Conservation (phyloP, 139 green algal genomes). For the Asterochloris erici region DNA sequence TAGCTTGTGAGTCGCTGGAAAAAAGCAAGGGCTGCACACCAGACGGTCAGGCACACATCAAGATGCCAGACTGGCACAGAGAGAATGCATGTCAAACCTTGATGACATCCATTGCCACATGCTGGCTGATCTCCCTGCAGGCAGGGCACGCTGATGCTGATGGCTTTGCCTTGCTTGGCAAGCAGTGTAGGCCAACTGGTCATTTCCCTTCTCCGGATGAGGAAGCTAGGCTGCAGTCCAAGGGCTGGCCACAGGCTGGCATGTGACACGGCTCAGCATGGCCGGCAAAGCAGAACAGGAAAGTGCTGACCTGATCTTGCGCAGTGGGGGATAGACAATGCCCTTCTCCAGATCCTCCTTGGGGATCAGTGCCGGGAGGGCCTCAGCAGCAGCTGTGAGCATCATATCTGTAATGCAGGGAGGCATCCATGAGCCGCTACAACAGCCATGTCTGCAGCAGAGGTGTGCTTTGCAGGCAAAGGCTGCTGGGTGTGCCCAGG, state of each 20-base stretch:
- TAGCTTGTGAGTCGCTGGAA: no score
- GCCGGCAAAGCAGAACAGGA: not conserved
- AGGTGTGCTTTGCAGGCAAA: no score
- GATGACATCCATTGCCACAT: slow-evolving; percentile 20
- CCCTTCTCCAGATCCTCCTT: slow-evolving; percentile 5
- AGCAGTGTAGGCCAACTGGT: not conserved
- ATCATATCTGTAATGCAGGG: slow-evolving; percentile 20
- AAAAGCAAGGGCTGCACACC: no score
- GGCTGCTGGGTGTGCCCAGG: no score
- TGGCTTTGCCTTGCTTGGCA: not conserved
- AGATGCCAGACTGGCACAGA: no score
- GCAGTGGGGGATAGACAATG: slow-evolving; percentile 12
- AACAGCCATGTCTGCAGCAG: no score
- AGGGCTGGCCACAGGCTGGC: no score
- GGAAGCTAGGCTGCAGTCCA: no score
- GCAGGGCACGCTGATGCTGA: not conserved
- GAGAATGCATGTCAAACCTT: not conserved
- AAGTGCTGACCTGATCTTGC: slow-evolving; percentile 17
- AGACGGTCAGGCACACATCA: no score
- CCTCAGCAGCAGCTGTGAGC: slow-evolving; percentile 23
- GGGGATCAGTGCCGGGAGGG: slow-evolving; percentile 13
- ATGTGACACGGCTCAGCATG: not conserved
- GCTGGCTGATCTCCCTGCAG: slow-evolving; percentile 19
- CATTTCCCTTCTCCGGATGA: not conserved
- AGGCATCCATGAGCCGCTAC: no score